phyloP scores from a whole-genome alignment of 2,329 filamentous ascomycete genomes.

The Arthrobotrys megalospora region DNA sequence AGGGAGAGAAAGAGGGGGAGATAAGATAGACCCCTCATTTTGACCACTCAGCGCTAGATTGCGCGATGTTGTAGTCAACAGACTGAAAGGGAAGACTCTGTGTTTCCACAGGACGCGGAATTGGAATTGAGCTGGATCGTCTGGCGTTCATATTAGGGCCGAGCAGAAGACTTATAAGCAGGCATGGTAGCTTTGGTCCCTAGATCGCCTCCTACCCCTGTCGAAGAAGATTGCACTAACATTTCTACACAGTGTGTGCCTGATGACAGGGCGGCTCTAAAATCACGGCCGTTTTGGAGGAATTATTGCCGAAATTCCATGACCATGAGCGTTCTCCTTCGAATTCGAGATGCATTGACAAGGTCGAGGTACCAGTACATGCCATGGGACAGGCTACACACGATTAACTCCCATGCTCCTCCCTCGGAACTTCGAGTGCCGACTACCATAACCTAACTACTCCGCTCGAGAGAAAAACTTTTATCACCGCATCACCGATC shows the following conservation, averaged over 20 bases:
- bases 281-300: not conserved
- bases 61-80: conserved; percentile 9
- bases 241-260: not conserved
- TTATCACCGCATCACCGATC: not conserved
- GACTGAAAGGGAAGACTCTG: not conserved
- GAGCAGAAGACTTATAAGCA: conserved; percentile 17
- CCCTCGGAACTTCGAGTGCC: not conserved
- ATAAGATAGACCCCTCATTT: conserved; percentile 26
- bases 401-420: not conserved
- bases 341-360: not conserved
- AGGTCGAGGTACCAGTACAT: conserved; percentile 16
- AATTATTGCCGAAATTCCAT: conserved; percentile 25
- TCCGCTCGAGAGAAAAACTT: not conserved
- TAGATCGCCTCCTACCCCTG: conserved; percentile 5
- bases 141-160: not conserved
- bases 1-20: conserved; percentile 13
- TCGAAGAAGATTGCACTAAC: not conserved
- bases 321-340: conserved; percentile 7
- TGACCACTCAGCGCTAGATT: conserved; percentile 11
- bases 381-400: conserved; percentile 13
- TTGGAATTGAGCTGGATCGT: not conserved
- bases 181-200: conserved; percentile 17
- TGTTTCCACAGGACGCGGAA: not conserved
- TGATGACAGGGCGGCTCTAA: conserved; percentile 7
- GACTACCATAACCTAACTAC: conserved; percentile 6